Percentiles rank a stretch among this genome's conserved stretches.
Evolutionary conservation across 192 early-diverging fungal species (phyloP).

Genomic region (Coemansia sp.): DNA sequence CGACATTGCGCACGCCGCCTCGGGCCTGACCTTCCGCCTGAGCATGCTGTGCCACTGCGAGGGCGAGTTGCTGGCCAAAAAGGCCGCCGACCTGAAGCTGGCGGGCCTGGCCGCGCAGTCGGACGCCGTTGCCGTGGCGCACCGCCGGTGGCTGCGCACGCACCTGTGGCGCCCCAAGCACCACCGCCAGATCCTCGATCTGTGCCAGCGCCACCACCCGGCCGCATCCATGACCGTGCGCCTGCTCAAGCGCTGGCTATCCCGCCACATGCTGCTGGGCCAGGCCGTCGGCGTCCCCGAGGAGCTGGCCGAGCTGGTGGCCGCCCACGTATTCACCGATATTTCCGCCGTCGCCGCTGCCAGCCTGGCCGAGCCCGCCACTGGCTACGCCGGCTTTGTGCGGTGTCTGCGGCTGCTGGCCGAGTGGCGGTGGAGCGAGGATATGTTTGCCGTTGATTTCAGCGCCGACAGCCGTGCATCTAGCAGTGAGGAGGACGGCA

Average conservation of each 20-base stretch:
- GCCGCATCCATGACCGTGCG: constrained; percentile 81
- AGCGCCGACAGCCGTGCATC: constrained; percentile 60
- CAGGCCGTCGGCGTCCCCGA: constrained; percentile 63
- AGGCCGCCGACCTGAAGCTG: constrained; percentile 40
- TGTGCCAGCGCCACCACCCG: constrained; percentile 72
- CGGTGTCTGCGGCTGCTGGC: constrained; percentile 75
- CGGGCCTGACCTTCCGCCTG: constrained; percentile 82
- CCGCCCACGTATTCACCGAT: constrained; percentile 71
- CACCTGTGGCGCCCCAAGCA: constrained; percentile 35
- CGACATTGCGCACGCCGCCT: constrained; percentile 67
- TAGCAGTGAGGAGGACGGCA: constrained; percentile 34
- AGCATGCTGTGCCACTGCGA: constrained; percentile 76
- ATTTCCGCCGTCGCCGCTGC: constrained; percentile 4
- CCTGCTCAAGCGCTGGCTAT: constrained; percentile 89
- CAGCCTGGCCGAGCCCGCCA: constrained; percentile 63
- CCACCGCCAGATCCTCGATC: constrained; percentile 65
- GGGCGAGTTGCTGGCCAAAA: constrained; percentile 60
- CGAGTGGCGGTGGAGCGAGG: constrained; percentile 75
- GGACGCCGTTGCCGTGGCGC: constrained; percentile 48
- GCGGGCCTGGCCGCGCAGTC: constrained; percentile 54
- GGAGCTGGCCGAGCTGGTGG: constrained; percentile 80
- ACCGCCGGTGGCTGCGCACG: constrained; percentile 31
- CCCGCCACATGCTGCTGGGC: constrained; percentile 76
- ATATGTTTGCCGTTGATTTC: constrained; percentile 81
- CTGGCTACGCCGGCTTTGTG: constrained; percentile 75